Evolutionary conservation across 192 early-diverging fungal species (phyloP), one percentile per base, ranked within the genome.

Genomic region (Coemansia sp.): DNA sequence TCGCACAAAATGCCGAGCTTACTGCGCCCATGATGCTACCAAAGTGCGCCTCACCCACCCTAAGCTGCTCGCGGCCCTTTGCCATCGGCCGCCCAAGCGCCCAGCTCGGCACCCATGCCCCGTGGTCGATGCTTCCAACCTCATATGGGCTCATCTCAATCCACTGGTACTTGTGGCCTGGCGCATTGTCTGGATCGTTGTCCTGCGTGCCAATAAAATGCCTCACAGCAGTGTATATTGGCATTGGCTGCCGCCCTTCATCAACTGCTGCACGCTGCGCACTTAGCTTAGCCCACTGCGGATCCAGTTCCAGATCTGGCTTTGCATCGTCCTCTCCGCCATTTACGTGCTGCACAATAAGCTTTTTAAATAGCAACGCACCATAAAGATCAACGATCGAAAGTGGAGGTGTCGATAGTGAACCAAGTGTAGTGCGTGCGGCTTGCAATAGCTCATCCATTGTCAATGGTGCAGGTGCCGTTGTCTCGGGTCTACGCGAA

Each of bases 81-180:
- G 80, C 78, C 74, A 93, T 93, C 5, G 73, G 83, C 23, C 92
- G 72, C 28, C 92, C 92, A 71, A 93, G 88, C 23, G 87, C 78
- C 88, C 88, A 94, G 5, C 84, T 85, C 8, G 92, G 89, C 10
- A 92, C 68, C 88, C 88, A 94, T 12, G 86, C 88, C 71, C 74
- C 73, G 4, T 87, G 75, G 59, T 94, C 92, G 27, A 88, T 88
- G 67, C 86, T 88, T 51, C 92, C 92, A 50, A 92, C 71, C 56
- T 94, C 89, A 59, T 85, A 92, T 0, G 92, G 91, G 5, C 83
- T 89, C 51, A 93, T 82, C 58, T 94, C 92, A 68, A 92, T 92
- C 92, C 92, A 94, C 52, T 90, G 89, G 59, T 81, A 81, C 54
- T 32, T 32, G 65, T 72, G 68, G 14, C 51, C 28, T 75, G 51